Evolutionary conservation across 2,329 filamentous ascomycete species (phyloP), one percentile per base, ranked within the genome.

Genomic region (Neonectria neomacrospora): DNA sequence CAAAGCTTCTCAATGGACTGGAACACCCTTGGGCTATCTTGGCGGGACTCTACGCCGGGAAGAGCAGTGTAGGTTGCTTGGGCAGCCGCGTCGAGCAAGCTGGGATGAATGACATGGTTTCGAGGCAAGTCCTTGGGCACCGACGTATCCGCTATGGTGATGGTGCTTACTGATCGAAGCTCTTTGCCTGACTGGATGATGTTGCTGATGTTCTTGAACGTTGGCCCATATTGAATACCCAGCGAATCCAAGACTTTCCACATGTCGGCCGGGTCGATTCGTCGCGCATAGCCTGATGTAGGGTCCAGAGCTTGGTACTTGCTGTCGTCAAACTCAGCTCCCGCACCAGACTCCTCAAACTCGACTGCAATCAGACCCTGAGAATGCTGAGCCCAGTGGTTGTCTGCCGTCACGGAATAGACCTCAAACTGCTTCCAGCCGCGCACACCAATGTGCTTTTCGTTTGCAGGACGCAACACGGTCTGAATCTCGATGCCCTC

Each of bases 381-480:
- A 5, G 52, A 20, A 44, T 54, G 52, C 3, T 26, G 52, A 18
- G 52, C 18, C 52, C 52, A 54, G 3, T 30, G 52, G 12, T 44
- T 54, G 52, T 54, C 52, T n/a, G 22, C 18, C 14, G 52, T 58
- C 7, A 44, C 34, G 1, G 55, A 20, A 4, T 2, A 42, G 16
- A 58, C 23, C 37, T 58, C 45, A 22, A 51, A 51, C 9, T 44
- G 55, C 34, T 30, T 51, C 55, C 45, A 51, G 7, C 45, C 45
- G 5, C 18, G 34, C 3, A 44, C 11, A 16, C 55, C 37, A 30
- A 52, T 44, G 10, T 18, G 20, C 14, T 51, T 42, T 3, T 58
- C 45, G 14, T 18, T 9, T 2, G 26, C 55, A n/a, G 45, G n/a
- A 8, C 34, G 55, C 4, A 58, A 3, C 8, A 16, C 11, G 1